Conservation (phyloP, 805 yeast species). For the Metschnikowia lochheadii region DNA sequence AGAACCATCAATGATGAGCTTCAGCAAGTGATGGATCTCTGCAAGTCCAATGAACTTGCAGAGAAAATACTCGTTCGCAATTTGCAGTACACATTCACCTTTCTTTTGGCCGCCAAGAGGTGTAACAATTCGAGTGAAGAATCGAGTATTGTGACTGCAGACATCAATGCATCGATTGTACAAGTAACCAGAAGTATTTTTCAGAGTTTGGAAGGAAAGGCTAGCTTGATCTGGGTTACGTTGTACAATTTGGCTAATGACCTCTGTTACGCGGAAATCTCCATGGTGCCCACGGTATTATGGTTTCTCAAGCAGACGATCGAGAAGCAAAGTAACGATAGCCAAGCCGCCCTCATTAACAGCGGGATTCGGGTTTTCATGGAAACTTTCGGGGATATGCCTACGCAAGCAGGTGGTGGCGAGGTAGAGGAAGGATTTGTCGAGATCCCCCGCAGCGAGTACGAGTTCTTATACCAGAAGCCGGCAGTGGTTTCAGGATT, state of each 20-base stretch:
- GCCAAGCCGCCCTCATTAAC: slow-evolving; percentile 19
- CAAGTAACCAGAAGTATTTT: slow-evolving; percentile 1
- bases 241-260: slow-evolving; percentile 30
- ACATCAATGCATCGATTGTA: not conserved
- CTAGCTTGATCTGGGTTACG: slow-evolving; percentile 24
- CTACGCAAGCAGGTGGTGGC: not conserved
- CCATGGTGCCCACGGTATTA: slow-evolving; percentile 18
- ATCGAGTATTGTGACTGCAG: not conserved
- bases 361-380: slow-evolving; percentile 22
- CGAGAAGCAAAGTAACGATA: slow-evolving; percentile 3
- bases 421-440: not conserved
- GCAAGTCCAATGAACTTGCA: slow-evolving; percentile 2
- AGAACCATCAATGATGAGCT: slow-evolving; percentile 5
- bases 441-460: slow-evolving; percentile 9
- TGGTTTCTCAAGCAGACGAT: slow-evolving; percentile 19
- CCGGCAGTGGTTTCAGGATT: not conserved
- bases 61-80: slow-evolving; percentile 10
- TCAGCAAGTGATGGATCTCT: not conserved
- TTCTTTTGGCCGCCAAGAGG: slow-evolving; percentile 10
- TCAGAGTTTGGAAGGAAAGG: not conserved
- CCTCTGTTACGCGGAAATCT: slow-evolving; percentile 26
- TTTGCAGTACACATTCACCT: slow-evolving; percentile 8
- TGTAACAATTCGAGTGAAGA: slow-evolving; percentile 4
- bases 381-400: slow-evolving; percentile 4
- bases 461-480: slow-evolving; percentile 11